phyloP scores from a whole-genome alignment of 108 stramenopile genomes.

The Skeletonema tropicum region DNA sequence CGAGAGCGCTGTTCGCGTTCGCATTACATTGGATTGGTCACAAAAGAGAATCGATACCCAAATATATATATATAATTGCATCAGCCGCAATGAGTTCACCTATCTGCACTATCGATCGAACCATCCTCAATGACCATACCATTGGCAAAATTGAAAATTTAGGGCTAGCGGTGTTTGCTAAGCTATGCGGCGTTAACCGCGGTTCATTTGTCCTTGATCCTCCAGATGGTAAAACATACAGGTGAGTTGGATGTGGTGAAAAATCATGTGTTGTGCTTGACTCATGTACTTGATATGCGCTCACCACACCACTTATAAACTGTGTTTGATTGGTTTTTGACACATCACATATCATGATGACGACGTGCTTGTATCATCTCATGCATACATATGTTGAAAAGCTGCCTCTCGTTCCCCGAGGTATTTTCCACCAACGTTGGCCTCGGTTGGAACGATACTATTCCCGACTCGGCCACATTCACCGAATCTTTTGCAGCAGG shows the following conservation, averaged over 20 bases:
- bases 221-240: conserved; percentile 76
- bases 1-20: too few species aligned
- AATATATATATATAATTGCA: too few species aligned
- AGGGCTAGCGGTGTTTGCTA: conserved; percentile 77
- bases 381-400: background rate
- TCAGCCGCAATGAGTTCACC: conserved; percentile 4
- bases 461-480: conserved; percentile 56
- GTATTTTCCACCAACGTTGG: conserved; percentile 34
- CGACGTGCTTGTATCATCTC: too few species aligned
- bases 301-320: too few species aligned
- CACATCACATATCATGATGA: too few species aligned
- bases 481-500: conserved; percentile 37
- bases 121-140: conserved; percentile 64
- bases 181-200: conserved; percentile 83
- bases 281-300: too few species aligned
- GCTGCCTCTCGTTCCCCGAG: conserved; percentile 35
- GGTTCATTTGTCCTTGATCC: conserved; percentile 90
- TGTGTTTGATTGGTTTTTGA: too few species aligned
- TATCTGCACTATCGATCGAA: conserved; percentile 61
- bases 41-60: too few species aligned
- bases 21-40: too few species aligned
- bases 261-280: background rate
- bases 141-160: conserved; percentile 64
- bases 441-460: conserved; percentile 1
- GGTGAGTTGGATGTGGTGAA: conserved; percentile 15